Conservation (phyloP, 768 basidiomycete species). For the Podaxis rugospora region DNA sequence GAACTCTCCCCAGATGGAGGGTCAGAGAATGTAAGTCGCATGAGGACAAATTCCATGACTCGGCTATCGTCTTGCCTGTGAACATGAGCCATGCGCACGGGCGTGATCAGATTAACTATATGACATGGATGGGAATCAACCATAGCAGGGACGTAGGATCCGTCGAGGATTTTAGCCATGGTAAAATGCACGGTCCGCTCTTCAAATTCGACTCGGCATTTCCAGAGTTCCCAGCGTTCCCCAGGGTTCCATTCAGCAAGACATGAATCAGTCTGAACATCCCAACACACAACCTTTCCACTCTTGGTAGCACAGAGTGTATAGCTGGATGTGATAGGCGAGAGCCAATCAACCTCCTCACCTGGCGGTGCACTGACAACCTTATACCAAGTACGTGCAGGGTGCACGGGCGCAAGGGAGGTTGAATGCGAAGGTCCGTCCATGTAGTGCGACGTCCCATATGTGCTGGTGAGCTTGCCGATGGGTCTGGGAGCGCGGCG, state of each 20-base stretch:
- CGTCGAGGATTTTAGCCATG: constrained; percentile 61
- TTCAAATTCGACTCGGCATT: constrained; percentile 74
- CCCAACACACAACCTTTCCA: constrained; percentile 76
- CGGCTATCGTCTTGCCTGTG: constrained; percentile 54
- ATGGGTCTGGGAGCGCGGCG: constrained; percentile 53
- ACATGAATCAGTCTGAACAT: constrained; percentile 55
- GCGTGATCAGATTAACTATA: background rate
- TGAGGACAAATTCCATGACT: constrained; percentile 68
- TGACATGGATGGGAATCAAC: background rate
- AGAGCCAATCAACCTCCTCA: constrained; percentile 74
- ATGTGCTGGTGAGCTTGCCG: constrained; percentile 23
- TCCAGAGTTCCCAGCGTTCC: constrained; percentile 68
- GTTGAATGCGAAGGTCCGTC: constrained; percentile 17
- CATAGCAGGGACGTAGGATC: constrained; percentile 33
- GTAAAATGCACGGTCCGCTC: constrained; percentile 68
- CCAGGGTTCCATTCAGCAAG: constrained; percentile 69
- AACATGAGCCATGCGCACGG: background rate
- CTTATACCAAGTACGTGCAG: constrained; percentile 53
- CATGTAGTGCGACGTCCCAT: constrained; percentile 32
- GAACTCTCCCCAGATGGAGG: too few relatives aligned
- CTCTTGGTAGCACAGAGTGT: constrained; percentile 75
- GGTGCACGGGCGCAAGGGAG: background rate
- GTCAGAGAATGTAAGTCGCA: constrained; percentile 46
- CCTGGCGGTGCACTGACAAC: constrained; percentile 60
- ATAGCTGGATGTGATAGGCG: constrained; percentile 71